phyloP scores from a whole-genome alignment of 179 eudicot species.

The Silene coronaria region DNA sequence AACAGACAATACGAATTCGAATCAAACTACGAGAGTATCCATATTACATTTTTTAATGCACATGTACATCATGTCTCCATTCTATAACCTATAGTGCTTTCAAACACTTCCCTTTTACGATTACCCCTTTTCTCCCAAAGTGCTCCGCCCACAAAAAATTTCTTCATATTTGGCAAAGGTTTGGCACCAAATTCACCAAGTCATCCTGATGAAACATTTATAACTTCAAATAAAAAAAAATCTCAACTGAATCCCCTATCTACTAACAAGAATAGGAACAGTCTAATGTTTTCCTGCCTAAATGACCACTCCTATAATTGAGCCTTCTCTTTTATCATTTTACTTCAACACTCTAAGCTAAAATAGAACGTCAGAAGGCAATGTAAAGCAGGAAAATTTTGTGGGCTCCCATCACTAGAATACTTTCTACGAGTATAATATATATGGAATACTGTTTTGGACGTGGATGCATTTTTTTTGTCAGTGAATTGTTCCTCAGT shows the following conservation, averaged over 20 bases:
- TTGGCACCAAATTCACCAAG: background rate
- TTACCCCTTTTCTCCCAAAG: background rate
- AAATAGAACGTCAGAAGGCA: no score
- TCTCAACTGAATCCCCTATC: background rate
- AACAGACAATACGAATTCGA: background rate
- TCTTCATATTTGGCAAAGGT: background rate
- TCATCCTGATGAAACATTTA: background rate
- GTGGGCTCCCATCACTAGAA: no score
- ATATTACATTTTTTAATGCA: background rate
- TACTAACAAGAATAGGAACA: no score
- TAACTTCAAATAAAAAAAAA: background rate
- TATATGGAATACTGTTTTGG: no score
- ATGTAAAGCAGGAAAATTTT: no score
- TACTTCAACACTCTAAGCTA: no score
- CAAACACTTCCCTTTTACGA: background rate
- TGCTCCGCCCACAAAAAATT: background rate
- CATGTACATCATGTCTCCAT: background rate
- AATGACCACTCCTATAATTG: no score
- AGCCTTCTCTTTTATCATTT: no score
- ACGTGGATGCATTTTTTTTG: no score
- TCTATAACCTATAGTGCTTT: background rate
- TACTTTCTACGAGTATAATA: no score
- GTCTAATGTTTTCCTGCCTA: no score
- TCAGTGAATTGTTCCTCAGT: no score
- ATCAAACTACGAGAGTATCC: background rate